These are phyloP conservation scores for Candida silvatica DNA, from an alignment of 805 yeast genomes.

Conservation along the genomic window DNA sequence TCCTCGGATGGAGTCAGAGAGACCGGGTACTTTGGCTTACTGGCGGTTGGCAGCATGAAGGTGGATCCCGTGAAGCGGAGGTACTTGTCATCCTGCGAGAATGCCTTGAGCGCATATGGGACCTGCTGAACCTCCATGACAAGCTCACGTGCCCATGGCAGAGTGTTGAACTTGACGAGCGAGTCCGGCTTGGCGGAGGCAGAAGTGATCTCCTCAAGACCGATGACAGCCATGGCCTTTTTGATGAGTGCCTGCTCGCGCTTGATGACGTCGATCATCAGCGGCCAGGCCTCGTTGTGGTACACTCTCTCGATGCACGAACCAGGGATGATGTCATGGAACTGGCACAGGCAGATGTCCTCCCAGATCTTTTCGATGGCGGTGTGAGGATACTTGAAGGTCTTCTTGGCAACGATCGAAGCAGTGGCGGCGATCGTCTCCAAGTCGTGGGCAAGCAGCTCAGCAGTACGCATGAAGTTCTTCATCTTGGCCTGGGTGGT, in stretches of 20 bases:
- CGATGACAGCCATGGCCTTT: conserved; percentile 27
- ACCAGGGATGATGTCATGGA: conserved; percentile 98
- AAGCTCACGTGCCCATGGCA: conserved; percentile 55
- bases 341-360: conserved; percentile 81
- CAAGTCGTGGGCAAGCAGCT: conserved; percentile 72
- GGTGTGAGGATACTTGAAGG: conserved; percentile 62
- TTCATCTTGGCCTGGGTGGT: conserved; percentile 89
- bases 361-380: conserved; percentile 77
- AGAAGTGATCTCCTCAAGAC: conserved; percentile 7
- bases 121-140: conserved; percentile 26
- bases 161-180: conserved; percentile 38
- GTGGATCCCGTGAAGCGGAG: conserved; percentile 12
- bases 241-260: conserved; percentile 43
- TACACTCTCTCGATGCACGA: conserved; percentile 93
- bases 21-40: conserved; percentile 37
- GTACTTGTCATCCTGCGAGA: conserved; percentile 11
- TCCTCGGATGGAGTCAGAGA: conserved; percentile 29
- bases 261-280: conserved; percentile 50
- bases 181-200: conserved; percentile 8
- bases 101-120: conserved; percentile 3
- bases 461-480: conserved; percentile 68
- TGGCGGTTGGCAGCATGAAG: conserved; percentile 16
- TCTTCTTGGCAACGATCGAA: conserved; percentile 35
- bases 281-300: conserved; percentile 76
- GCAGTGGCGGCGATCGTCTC: conserved; percentile 77